Conservation (phyloP, 306 rosid genomes). For the Glycine soja region DNA sequence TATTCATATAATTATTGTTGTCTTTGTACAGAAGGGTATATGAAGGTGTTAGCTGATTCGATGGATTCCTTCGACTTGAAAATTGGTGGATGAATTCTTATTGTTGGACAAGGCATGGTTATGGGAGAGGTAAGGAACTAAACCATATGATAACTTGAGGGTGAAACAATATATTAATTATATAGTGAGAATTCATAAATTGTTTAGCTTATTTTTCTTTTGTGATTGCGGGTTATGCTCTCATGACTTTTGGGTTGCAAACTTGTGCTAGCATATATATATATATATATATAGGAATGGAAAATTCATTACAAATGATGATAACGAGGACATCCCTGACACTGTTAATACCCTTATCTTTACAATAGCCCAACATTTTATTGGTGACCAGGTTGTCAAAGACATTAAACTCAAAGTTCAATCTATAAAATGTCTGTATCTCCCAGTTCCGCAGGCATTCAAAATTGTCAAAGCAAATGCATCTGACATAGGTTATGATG, state of each 20-base stretch:
- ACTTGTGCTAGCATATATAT: neutral
- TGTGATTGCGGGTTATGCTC: neutral
- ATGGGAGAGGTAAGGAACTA: neutral
- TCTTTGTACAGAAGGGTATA: constrained; percentile 31
- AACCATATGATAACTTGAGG: neutral
- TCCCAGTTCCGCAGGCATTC: too few species aligned
- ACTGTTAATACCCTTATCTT: too few species aligned
- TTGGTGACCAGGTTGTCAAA: too few species aligned
- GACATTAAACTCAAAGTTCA: too few species aligned
- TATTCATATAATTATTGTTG: neutral
- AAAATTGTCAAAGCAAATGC: too few species aligned
- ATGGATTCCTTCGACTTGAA: constrained; percentile 36
- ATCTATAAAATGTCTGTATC: too few species aligned
- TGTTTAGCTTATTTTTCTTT: neutral
- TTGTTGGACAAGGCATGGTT: neutral
- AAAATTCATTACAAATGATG: too few species aligned
- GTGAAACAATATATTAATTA: neutral
- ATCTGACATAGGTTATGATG: too few species aligned
- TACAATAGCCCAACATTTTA: too few species aligned
- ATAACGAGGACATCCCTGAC: too few species aligned
- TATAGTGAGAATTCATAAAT: neutral
- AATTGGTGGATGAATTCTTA: constrained; percentile 5
- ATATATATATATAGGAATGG: neutral
- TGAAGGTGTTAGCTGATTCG: constrained; percentile 1
- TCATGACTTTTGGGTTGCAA: neutral